These are phyloP conservation scores for Fusarium sp. DNA, from an alignment of 2,329 filamentous ascomycete species.

Conservation along the genomic window DNA sequence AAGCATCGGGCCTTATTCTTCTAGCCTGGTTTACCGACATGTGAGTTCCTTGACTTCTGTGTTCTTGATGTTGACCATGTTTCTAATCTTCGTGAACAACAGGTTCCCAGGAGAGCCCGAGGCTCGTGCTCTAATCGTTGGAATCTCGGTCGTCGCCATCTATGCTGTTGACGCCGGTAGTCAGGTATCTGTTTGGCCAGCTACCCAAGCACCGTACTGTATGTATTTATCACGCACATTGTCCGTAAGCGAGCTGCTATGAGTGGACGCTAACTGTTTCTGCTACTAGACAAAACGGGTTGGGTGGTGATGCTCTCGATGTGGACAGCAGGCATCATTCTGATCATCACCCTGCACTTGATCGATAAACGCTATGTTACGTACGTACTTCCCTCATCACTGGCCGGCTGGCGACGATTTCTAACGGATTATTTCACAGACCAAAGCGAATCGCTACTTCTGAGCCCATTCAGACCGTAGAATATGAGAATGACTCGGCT, in stretches of 20 bases:
- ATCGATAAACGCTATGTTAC: conserved; percentile 3
- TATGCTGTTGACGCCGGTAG: background rate
- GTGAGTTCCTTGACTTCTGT: conserved; percentile 4
- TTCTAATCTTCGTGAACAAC: background rate
- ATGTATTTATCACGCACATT: background rate
- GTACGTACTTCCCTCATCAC: background rate
- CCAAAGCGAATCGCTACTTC: background rate
- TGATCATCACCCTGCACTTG: background rate
- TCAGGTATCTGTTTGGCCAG: background rate
- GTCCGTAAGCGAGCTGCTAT: accelerated
- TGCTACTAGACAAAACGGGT: background rate
- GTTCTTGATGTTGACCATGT: background rate
- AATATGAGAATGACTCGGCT: background rate
- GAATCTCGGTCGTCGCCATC: background rate
- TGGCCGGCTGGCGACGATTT: accelerated
- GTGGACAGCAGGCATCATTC: background rate
- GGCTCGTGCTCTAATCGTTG: background rate
- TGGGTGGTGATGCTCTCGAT: background rate
- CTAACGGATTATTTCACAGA: background rate
- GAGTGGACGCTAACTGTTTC: background rate
- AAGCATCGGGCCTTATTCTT: background rate
- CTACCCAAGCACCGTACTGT: background rate
- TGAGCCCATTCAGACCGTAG: background rate
- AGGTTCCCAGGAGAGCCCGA: background rate
- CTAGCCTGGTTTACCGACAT: background rate